Conservation (phyloP, 768 basidiomycete species). For the Mycena albidolilacea region DNA sequence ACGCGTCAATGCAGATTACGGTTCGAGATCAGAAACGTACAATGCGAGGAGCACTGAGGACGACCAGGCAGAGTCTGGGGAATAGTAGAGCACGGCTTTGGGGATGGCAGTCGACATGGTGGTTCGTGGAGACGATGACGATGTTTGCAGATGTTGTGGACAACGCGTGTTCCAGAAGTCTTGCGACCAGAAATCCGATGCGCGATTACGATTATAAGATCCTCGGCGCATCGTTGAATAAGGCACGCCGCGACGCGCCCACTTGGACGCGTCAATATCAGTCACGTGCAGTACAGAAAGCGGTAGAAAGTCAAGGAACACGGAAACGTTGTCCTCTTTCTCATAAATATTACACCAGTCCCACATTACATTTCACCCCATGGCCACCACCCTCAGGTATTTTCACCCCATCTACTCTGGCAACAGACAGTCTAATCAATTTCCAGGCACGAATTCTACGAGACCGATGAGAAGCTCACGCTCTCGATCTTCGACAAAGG, state of each 20-base stretch:
- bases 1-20: slow-evolving; percentile 27
- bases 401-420: neutral
- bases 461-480: slow-evolving; percentile 82
- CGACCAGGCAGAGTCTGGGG: slow-evolving; percentile 73
- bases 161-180: neutral
- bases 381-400: slow-evolving; percentile 56
- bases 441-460: slow-evolving; percentile 89
- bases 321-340: neutral
- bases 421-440: neutral
- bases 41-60: slow-evolving; percentile 72
- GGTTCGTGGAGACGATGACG: slow-evolving; percentile 24
- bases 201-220: neutral
- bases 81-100: slow-evolving; percentile 89
- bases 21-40: slow-evolving; percentile 53
- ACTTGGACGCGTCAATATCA: neutral
- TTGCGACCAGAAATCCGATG: neutral
- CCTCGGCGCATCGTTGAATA: neutral
- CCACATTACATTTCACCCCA: slow-evolving; percentile 30
- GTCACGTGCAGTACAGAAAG: neutral
- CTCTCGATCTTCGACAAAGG: slow-evolving; percentile 86
- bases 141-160: slow-evolving; percentile 9
- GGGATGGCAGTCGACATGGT: slow-evolving; percentile 57
- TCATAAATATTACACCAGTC: neutral
- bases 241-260: too few relatives aligned
- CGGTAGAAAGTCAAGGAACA: neutral